Base-by-base conservation (phyloP, 768 basidiomycete genomes). In the Artomyces pyxidatus region DNA sequence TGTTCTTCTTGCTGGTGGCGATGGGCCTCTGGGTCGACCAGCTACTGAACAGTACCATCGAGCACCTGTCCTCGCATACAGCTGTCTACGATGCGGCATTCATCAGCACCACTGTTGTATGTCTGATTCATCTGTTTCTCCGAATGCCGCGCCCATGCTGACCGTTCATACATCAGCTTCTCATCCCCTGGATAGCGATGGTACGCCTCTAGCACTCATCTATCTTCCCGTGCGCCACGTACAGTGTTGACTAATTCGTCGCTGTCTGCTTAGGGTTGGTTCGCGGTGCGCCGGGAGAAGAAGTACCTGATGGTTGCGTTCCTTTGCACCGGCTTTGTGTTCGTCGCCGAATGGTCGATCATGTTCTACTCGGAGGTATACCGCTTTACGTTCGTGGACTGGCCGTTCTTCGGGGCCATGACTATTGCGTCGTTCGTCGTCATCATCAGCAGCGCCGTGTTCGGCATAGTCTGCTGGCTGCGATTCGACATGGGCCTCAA, bases 261-360 rank as follows among this genome's bases (percentile, higher is more conserved):
- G n/a, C n/a, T n/a, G n/a, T n/a, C n/a, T n/a, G n/a, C n/a, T 25
- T 29, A 78, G 78, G 80, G 80, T 17, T 80, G 75, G 75, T 74
- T 69, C 50, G 68, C 75, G 11, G 73, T 80, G 19, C 70, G 70
- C 9, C 63, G 62, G 1, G 79, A 83, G 59, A 62, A 61, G 56
- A 73, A 65, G 50, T 42, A 45, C 12, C 39, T 71, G 41, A 75
- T 77, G 64, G 43, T 62, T 22, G 48, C 60, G 4, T 81, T 79
- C 67, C 60, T 80, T 22, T 60, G 54, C 26, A 61, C 75, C 28
- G 67, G 63, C 2, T 60, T 73, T 43, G 41, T 66, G 35, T 66
- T 77, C 48, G 58, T 61, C 29, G 50, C 51, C 21, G 52, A 25
- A 22, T 59, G 55, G 51, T 49, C 53, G 16, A 44, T 46, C 50